Base-by-base conservation (phyloP, 2,329 filamentous ascomycete genomes). In the Aspergillus sp. region DNA sequence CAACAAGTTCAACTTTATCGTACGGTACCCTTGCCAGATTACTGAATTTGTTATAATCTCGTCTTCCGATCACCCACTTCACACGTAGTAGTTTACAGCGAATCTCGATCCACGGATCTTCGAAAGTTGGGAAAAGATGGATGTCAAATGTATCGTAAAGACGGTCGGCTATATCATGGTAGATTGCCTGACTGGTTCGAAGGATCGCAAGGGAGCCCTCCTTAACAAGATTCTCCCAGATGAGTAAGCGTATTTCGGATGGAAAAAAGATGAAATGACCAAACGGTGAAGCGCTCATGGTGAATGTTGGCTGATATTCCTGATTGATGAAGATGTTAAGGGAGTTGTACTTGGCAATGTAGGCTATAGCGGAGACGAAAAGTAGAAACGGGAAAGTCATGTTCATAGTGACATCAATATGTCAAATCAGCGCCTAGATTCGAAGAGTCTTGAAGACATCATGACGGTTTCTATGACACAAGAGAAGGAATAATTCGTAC, bases 121-220 rank as follows among this genome's bases (percentile, higher is more conserved):
- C 17, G 23, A 41, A 23, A 25, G 2, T 5, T 23, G 61, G 19
- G 3, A 23, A 49, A 21, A 58, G n/a, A 17, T 63, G 54, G 8
- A 58, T 49, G 11, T 63, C 38, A 23, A 61, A 15, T 8, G 51
- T 48, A 11, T 58, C n/a, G 25, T 63, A 58, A 15, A 63, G 55
- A n/a, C 53, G 30, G 10, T 15, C 32, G 6, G 50, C 41, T 21
- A 58, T 61, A 11, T 63, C 61, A 3, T 58, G 38, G 38, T 61
- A 50, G 15, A 63, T 53, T 30, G 44, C 51, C 19, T 36, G 54
- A 30, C 54, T 61, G 13, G 61, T 25, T 17, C 51, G 32, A 19
- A 63, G 57, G 30, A 63, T 47, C 6, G 30, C 36, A 3, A 41
- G 7, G 10, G 17, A 47, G 13, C 54, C 44, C 11, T 19, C 10